Evolutionary conservation across 352 stramenopile genomes (phyloP), one percentile per base, ranked within the genome.

Genomic region (Phytophthora agathidicida): DNA sequence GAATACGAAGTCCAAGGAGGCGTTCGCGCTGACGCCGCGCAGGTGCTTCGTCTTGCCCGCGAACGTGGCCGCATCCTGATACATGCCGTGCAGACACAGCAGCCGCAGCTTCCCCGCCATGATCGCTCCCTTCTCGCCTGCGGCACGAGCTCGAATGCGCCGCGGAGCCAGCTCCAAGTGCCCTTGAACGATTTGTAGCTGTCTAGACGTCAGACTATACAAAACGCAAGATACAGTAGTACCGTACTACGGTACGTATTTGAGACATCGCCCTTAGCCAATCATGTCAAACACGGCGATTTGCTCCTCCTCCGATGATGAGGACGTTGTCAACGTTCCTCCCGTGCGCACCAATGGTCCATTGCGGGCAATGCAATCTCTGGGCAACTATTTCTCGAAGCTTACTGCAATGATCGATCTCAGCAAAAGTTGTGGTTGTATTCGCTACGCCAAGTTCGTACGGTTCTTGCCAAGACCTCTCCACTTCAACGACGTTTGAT

Each of bases 11-110:
- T 94, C 81, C 39, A 83, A n/a, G n/a, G n/a, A n/a, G n/a, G n/a
- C 62, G 20, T 65, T 35, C 16, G 48, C 47, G 47, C 65, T 65
- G 3, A 57, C 39, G 10, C 60, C 54, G 17, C 71, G 71, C 37
- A 94, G 42, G 24, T 83, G 81, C 47, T 78, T 75, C 17, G 74
- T 94, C 76, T 94, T 94, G 61, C 53, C 55, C 36, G 64, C 50
- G 22, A 94, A 92, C 7, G 81, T 80, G 24, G 67, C 60, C 45
- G 69, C 78, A 44, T 92, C 86, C 68, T 94, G 85, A 68, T 93
- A 94, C 83, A 94, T 94, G 44, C 85, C 85, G 47, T 94, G 85
- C 23, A 94, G 78, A 66, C 85, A 94, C 39, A 94, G 52, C 46
- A 94, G 65, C 17, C 83, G 80, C 41, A 94, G 64, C 49, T 82